Base-by-base conservation (phyloP, 108 stramenopile species). In the Fragilaria crotonensis region DNA sequence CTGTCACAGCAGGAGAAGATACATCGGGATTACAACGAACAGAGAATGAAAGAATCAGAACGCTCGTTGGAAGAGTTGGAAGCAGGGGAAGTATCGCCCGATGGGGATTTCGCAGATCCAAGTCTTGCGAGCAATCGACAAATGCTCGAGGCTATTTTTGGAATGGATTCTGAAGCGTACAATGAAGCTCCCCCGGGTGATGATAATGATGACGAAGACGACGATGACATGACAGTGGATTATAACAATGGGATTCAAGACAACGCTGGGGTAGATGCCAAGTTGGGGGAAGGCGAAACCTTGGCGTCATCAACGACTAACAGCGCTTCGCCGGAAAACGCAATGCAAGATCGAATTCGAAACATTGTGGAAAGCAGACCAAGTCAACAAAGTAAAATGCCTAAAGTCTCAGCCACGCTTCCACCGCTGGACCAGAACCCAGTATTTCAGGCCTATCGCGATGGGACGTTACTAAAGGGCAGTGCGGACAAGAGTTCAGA, bases 401-500 rank as follows among this genome's bases (percentile, higher is more conserved):
- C 53, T 68, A n/a, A n/a, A n/a, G n/a, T n/a, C n/a, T n/a, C n/a
- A 21, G 64, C 69, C n/a, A n/a, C n/a, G n/a, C n/a, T n/a, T 22
- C 73, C 70, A 5, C 60, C 62, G 27, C 75, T 89, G 45, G 76
- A 82, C 32, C 83, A 86, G 27, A 90, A 90, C 64, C 79, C 85
- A 18, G 47, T 90, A 27, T 87, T 90, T 54, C 66, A 72, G 46
- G 64, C 76, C 17, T 79, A 79, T 33, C 47, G 29, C 63, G n/a
- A n/a, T n/a, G n/a, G n/a, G n/a, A n/a, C n/a, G n/a, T n/a, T n/a
- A n/a, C n/a, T n/a, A n/a, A n/a, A n/a, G n/a, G 56, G 36, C 5
- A 56, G 61, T 33, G 41, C n/a, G 18, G 49, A 29, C 48, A 65
- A 17, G 36, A 71, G 28, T 44, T 45, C 49, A 58, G 64, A 36